Percentiles rank a stretch among this genome's conserved stretches.
These are phyloP conservation scores for Dothiorella sarmentorum DNA, from an alignment of 2,329 filamentous ascomycete genomes.

Conservation along the genomic window DNA sequence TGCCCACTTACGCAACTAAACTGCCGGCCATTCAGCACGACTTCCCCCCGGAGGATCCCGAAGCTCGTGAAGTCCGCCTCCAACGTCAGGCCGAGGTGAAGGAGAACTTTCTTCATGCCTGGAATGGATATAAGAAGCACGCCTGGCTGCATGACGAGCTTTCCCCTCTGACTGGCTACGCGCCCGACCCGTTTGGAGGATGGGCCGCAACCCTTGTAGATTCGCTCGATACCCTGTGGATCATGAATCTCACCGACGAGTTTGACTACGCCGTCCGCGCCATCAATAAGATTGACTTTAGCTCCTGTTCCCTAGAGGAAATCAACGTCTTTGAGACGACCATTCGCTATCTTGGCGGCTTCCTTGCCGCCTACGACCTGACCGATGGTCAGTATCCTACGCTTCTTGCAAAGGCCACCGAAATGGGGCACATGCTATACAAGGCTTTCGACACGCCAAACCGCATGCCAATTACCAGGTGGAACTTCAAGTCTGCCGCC, in stretches of 20 bases:
- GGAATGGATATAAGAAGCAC: slow-evolving; percentile 42
- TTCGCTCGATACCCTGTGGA: slow-evolving; percentile 45
- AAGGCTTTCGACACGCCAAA: slow-evolving; percentile 47
- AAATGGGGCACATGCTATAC: slow-evolving; percentile 43
- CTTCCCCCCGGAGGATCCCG: slow-evolving; percentile 36
- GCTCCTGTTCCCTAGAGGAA: slow-evolving; percentile 35
- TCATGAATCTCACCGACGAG: slow-evolving; percentile 47
- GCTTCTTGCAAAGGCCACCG: slow-evolving; percentile 36
- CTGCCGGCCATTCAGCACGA: slow-evolving; percentile 42
- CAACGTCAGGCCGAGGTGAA: slow-evolving; percentile 39
- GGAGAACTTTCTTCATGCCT: slow-evolving; percentile 41
- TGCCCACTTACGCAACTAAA: slow-evolving; percentile 35
- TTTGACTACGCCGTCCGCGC: slow-evolving; percentile 46
- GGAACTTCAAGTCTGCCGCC: slow-evolving; percentile 31
- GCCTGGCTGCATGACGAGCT: slow-evolving; percentile 50
- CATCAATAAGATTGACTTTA: slow-evolving; percentile 45
- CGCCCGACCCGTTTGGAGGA: slow-evolving; percentile 44
- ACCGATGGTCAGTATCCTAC: slow-evolving; percentile 30
- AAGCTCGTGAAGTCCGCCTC: slow-evolving; percentile 27
- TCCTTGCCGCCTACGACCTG: slow-evolving; percentile 38
- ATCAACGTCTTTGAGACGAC: slow-evolving; percentile 53
- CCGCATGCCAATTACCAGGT: slow-evolving; percentile 44
- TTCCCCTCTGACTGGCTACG: slow-evolving; percentile 38
- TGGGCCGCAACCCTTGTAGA: slow-evolving; percentile 49
- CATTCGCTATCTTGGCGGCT: slow-evolving; percentile 40